Percentiles rank a stretch among this genome's conserved stretches.
Evolutionary conservation across 306 rosid species (phyloP).

Genomic region (Trifolium fragiferum): DNA sequence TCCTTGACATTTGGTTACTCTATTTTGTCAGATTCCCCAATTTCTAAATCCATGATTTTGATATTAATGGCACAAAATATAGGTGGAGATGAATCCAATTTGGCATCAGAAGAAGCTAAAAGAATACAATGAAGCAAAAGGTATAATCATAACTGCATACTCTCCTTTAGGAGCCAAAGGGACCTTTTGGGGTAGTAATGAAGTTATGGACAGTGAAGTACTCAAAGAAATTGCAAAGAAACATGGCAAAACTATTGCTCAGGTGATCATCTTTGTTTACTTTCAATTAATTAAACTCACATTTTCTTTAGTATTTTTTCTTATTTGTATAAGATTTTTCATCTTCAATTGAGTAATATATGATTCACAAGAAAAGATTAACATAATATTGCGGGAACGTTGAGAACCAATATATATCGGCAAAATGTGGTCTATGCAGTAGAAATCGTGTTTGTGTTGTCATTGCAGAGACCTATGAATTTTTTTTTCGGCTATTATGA

Average conservation of each 20-base stretch:
- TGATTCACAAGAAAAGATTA: no score
- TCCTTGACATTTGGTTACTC: no score
- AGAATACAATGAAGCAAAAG: constrained; percentile 52
- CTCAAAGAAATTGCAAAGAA: constrained; percentile 53
- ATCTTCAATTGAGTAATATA: no score
- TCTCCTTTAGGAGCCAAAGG: constrained; percentile 66
- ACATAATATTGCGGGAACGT: background rate
- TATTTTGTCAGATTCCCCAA: no score
- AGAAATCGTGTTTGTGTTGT: no score
- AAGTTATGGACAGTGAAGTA: constrained; percentile 51
- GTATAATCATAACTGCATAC: constrained; percentile 56
- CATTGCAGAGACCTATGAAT: no score
- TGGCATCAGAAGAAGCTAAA: constrained; percentile 60
- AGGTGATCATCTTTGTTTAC: constrained; percentile 31
- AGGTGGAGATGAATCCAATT: constrained; percentile 63
- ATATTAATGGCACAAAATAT: constrained; percentile 32
- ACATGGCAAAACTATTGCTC: constrained; percentile 49
- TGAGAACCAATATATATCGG: no score
- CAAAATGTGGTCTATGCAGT: no score
- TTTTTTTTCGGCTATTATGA: no score
- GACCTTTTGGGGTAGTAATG: constrained; percentile 50
- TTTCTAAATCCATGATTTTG: no score
- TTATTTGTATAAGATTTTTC: background rate
- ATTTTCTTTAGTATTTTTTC: background rate
- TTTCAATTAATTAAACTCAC: background rate